These are phyloP conservation scores for Protea cynaroides DNA, from an alignment of 164 flowering plant species.

Conservation along the genomic window DNA sequence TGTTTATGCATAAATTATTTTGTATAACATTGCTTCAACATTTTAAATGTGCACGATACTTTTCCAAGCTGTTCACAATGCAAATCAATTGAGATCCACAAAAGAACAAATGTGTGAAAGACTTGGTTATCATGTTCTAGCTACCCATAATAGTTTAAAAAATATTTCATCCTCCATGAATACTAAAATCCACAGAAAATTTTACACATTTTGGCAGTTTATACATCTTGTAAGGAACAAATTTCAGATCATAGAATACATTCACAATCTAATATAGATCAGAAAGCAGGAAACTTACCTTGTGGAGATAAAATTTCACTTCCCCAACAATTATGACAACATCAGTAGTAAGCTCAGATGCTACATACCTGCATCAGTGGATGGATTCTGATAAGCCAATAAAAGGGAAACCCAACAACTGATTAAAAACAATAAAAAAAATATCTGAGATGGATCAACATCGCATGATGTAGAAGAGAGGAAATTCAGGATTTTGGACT, in stretches of 20 bases:
- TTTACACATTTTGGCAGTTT: no score
- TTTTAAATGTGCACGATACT: no score
- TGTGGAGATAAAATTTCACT: slow-evolving; percentile 65
- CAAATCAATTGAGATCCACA: not conserved
- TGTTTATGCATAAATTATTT: no score
- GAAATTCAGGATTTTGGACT: not conserved
- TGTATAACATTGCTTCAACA: no score
- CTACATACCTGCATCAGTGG: slow-evolving; percentile 52
- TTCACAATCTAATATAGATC: not conserved
- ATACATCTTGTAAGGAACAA: no score
- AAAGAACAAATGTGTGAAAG: not conserved
- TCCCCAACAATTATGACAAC: slow-evolving; percentile 50
- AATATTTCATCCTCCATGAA: no score
- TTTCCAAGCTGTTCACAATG: not conserved
- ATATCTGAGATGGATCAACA: not conserved
- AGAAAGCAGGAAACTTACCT: slow-evolving; percentile 32
- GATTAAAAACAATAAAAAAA: not conserved
- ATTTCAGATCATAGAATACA: not conserved
- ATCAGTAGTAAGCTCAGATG: slow-evolving; percentile 68
- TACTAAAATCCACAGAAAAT: no score
- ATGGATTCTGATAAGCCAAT: not conserved
- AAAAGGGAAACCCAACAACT: not conserved
- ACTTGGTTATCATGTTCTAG: not conserved
- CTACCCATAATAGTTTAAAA: no score
- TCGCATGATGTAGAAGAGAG: not conserved